Base-by-base conservation (phyloP, 2,329 filamentous ascomycete genomes). In the Verticillium alfalfae region DNA sequence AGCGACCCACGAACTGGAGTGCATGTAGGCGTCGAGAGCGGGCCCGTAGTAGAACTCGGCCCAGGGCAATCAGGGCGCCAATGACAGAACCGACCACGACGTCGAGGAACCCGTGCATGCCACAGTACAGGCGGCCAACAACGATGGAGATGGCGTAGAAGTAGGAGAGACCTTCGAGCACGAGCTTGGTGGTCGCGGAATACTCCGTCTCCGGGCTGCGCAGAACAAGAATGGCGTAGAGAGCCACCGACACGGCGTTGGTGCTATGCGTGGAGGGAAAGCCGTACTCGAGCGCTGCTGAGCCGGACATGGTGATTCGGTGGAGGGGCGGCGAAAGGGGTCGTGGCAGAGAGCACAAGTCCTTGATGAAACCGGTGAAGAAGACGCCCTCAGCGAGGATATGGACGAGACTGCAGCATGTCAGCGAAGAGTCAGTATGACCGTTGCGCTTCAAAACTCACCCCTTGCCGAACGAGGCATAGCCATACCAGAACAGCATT, bases 61-160 rank as follows among this genome's bases (percentile, higher is more conserved):
- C 34, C 84, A 5, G 72, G 31, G 82, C 83, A 65, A 89, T 84
- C 59, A 84, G 75, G 12, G 88, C 89, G 37, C 95, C 95, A 61
- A 97, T 82, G 15, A 87, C 69, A 60, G 89, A 92, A 7, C 95
- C 95, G 61, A 95, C 75, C 15, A 95, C 77, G 31, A 98, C 93
- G 74, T 99, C 95, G 54, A 95, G 81, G 76, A 98, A 97, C 12
- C 95, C 95, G 76, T 99, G 95, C 95, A 99, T 99, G 64, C 95
- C 95, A 72, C 95, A 99, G 78, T 99, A 98, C 39, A 99, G 81
- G 22, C 95, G 88, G 6, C 95, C 95, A 65, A 98, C 79, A 49
- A 97, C 85, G 70, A 99, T 98, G 34, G 94, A 97, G 13, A 86
- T 78, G 38, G 91, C 92, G 72, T 98, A 99, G 68, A 92, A 88